Base-by-base conservation (phyloP, 2,329 filamentous ascomycete species). In the Exserohilum turcica region DNA sequence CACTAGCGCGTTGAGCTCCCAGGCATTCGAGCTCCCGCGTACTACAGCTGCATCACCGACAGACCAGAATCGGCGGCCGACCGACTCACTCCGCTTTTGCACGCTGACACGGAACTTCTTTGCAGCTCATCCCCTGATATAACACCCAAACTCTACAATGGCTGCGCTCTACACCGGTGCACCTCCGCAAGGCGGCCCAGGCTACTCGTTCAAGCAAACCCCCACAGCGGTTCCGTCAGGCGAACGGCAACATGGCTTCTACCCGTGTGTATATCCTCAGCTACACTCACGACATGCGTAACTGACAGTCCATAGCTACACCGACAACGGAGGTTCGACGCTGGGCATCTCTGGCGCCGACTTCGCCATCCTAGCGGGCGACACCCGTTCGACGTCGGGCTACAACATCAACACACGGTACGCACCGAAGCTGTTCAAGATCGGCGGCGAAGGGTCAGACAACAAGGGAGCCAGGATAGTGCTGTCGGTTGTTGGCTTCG, bases 351-450 rank as follows among this genome's bases (percentile, higher is more conserved):
- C 91, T 33, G 94, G 95, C 66, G 86, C 87, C 73, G 90, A 95
- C 81, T 99, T 97, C 82, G 86, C 92, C 73, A 95, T 99, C 79
- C 86, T 99, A 75, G 94, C 94, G 38, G 94, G 95, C 78, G 94
- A 99, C 81, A 99, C 94, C 67, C 90, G 94, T 74, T 91, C 91
- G 72, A 96, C 92, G 50, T 89, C 90, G 61, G 94, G 95, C 74
- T 99, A 76, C 86, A 97, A 89, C 83, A 99, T 99, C 87, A 97
- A 99, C 86, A 92, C 92, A 54, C 90, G 94, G 70, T 93, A 90
- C 81, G 85, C 88, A 54, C 94, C 94, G 52, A 99, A 99, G 79
- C 89, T 99, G 59, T 99, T 96, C 85, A 92, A 90, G 78, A 95
- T 99, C 66, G 94, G 95, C 56, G 94, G 93, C 48, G 91, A 92